These are phyloP conservation scores for Scheffersomyces lignosus DNA, from an alignment of 805 yeast species.

Conservation along the genomic window DNA sequence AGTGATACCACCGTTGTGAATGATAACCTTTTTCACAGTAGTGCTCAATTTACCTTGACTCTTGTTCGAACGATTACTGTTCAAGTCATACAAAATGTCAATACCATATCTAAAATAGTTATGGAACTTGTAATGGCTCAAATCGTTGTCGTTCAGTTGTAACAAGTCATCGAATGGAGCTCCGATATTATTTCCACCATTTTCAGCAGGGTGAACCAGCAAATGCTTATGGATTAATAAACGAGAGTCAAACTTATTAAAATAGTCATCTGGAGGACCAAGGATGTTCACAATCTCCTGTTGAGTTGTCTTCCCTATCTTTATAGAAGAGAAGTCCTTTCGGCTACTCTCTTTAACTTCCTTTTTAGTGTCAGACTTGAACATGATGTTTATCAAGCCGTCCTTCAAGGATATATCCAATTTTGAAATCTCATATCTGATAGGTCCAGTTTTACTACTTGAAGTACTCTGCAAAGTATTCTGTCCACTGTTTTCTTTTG, in stretches of 20 bases:
- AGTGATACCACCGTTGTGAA: slow-evolving; percentile 53
- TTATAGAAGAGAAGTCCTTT: slow-evolving; percentile 13
- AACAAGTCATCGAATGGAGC: not conserved
- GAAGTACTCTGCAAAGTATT: not conserved
- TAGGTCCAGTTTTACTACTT: no score
- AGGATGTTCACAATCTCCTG: slow-evolving; percentile 46
- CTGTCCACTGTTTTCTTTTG: not conserved
- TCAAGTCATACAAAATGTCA: slow-evolving; percentile 51
- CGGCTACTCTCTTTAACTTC: slow-evolving; percentile 2
- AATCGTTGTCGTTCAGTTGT: slow-evolving; percentile 2
- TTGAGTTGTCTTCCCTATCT: slow-evolving; percentile 47
- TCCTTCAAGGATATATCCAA: slow-evolving; percentile 13
- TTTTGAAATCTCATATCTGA: not conserved
- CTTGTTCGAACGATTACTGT: slow-evolving; percentile 5
- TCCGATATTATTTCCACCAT: not conserved
- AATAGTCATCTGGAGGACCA: slow-evolving; percentile 59
- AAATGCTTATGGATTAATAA: slow-evolving; percentile 39
- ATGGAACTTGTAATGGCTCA: slow-evolving; percentile 43
- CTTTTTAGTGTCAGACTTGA: slow-evolving; percentile 6
- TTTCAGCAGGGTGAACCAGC: not conserved
- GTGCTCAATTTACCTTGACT: slow-evolving; percentile 12
- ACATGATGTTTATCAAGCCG: slow-evolving; percentile 23
- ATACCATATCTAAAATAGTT: slow-evolving; percentile 57
- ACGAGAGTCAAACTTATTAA: slow-evolving; percentile 46
- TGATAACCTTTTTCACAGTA: slow-evolving; percentile 42